Base-by-base conservation (phyloP, 768 basidiomycete genomes). In the Harrya chromipes region DNA sequence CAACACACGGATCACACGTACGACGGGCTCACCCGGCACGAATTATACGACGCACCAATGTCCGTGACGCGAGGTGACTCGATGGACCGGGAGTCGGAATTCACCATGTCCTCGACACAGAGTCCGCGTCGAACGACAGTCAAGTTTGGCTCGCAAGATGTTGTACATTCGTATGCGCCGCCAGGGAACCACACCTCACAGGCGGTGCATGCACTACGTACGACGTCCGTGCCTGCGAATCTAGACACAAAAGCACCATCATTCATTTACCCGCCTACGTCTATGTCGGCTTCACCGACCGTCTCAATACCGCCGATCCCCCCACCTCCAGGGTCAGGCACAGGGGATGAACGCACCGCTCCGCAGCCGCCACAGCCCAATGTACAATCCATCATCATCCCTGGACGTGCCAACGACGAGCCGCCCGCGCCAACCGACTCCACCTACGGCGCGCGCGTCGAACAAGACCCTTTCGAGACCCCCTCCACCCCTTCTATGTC, bases 41-140 rank as follows among this genome's bases (percentile, higher is more conserved):
- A 94, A 57, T 75, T 97, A 6, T 94, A 91, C 63, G 94, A 97
- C 63, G 81, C 85, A 11, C 94, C 94, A 3, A 79, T 97, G 62
- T 86, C 88, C 26, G 42, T 49, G 5, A 27, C 40, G 6, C 64
- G 34, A 47, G 61, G 23, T 53, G 68, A 53, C 70, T 76, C 52
- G 62, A 68, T 26, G 24, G 77, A 80, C 21, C 68, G 72, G 4
- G 70, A 71, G 11, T 71, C 73, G 14, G 53, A 71, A 43, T 1
- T 52, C 24, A 64, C 66, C 9, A 33, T 48, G 23, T 63, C 61
- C 2, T 63, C 62, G 10, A 60, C 66, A 43, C 41, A 69, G 62
- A 54, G 71, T 61, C 50, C 65, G 45, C 69, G 68, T 20, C 61
- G 70, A 21, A 79, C 82, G 44, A 79, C 84, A 34, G 83, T 93